phyloP scores from a whole-genome alignment of 2,329 filamentous ascomycete genomes.

The Stachybotrys chartarum region DNA sequence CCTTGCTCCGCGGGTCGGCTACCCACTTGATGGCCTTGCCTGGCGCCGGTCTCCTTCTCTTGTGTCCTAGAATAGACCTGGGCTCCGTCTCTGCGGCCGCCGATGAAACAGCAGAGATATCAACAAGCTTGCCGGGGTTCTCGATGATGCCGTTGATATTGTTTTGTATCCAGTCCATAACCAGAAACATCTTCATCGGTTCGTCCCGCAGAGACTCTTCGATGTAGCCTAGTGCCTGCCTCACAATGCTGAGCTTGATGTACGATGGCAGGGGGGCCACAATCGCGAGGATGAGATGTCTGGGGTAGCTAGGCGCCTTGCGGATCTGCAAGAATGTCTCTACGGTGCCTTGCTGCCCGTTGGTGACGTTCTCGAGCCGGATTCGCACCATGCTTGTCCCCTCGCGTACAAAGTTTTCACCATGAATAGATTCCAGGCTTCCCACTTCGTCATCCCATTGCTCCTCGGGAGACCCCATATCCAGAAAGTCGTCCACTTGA shows the following conservation, averaged over 20 bases:
- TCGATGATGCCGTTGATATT: constrained; percentile 78
- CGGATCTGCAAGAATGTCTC: constrained; percentile 59
- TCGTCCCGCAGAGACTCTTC: constrained; percentile 67
- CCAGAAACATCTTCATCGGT: constrained; percentile 81
- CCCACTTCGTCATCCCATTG: constrained; percentile 81
- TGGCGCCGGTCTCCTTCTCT: constrained; percentile 31
- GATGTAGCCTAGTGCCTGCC: constrained; percentile 67
- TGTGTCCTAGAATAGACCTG: constrained; percentile 15
- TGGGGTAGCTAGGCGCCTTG: constrained; percentile 68
- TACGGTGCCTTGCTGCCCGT: constrained; percentile 41
- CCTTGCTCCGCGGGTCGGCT: constrained; percentile 50
- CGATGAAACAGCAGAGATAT: constrained; percentile 73
- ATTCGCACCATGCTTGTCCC: constrained; percentile 64
- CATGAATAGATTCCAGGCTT: constrained; percentile 81
- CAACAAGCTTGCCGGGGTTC: constrained; percentile 73
- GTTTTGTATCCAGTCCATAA: constrained; percentile 87
- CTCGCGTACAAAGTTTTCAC: constrained; percentile 58
- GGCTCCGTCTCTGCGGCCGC: constrained; percentile 50
- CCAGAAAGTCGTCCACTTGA: constrained; percentile 34
- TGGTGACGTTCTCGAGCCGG: constrained; percentile 49
- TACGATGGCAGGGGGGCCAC: constrained; percentile 74
- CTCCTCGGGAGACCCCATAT: constrained; percentile 47
- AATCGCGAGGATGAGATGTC: constrained; percentile 61
- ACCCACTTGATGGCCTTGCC: constrained; percentile 59
- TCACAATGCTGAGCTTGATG: constrained; percentile 82